A percentile compares a stretch with the other conserved stretches of the same genome.
Conservation (phyloP, 2,329 filamentous ascomycete genomes). For the Erysiphe neolycopersici region DNA sequence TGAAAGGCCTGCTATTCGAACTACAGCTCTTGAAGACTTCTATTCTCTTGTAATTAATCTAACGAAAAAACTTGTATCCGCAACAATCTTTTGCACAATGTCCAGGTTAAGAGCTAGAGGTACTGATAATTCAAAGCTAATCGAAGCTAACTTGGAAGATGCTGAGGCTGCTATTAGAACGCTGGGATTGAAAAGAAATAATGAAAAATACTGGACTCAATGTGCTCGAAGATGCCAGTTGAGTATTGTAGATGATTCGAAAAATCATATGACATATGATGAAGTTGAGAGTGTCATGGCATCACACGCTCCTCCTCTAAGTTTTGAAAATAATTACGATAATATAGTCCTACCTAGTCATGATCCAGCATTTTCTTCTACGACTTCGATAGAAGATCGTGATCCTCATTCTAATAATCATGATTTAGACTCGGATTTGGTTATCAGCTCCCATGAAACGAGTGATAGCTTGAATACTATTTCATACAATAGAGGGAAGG, state of each 20-base stretch:
- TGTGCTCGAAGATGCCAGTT: conserved; percentile 25
- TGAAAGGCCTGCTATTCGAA: conserved; percentile 40
- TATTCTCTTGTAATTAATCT: conserved; percentile 38
- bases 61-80: conserved; percentile 42
- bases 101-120: conserved; percentile 30
- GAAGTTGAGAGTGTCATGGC: conserved; percentile 10
- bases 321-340: not conserved
- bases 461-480: not conserved
- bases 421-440: not conserved
- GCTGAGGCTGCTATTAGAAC: conserved; percentile 26
- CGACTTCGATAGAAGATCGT: not conserved
- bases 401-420: not conserved
- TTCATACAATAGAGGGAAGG: not conserved
- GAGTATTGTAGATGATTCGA: conserved; percentile 18
- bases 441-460: not conserved
- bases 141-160: conserved; percentile 12
- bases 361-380: not conserved
- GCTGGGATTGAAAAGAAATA: conserved; percentile 21
- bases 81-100: conserved; percentile 41
- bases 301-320: not conserved
- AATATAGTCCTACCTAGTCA: not conserved
- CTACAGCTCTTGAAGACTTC: conserved; percentile 53
- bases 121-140: conserved; percentile 11
- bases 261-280: conserved; percentile 14
- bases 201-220: conserved; percentile 22